Percentiles rank a stretch among this genome's conserved stretches.
Evolutionary conservation across 2,329 filamentous ascomycete genomes (phyloP).

Genomic region (Pestalotiopsis sp.): DNA sequence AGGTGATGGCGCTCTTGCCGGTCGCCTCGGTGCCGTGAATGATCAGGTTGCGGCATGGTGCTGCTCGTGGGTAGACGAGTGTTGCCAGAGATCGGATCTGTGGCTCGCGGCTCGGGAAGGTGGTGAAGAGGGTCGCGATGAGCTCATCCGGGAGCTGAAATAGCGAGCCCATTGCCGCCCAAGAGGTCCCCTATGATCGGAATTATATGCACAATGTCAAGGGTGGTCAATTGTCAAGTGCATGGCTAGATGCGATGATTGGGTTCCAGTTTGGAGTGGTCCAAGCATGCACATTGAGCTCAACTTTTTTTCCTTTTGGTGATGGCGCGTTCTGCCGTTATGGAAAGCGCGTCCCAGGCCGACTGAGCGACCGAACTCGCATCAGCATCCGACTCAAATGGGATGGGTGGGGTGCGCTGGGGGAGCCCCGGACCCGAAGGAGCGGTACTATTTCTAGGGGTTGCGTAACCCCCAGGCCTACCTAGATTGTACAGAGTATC

Average conservation of each 20-base stretch:
- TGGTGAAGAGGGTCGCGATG: conserved; percentile 45
- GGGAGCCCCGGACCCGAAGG: background rate
- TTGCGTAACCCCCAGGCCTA: background rate
- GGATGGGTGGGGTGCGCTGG: background rate
- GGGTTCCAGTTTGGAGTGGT: background rate
- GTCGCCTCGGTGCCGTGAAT: conserved; percentile 85
- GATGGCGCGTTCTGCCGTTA: background rate
- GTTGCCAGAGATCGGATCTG: conserved; percentile 63
- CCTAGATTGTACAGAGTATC: background rate
- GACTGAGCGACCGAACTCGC: background rate
- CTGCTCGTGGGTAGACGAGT: conserved; percentile 64
- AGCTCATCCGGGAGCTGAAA: conserved; percentile 58
- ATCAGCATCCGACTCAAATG: background rate
- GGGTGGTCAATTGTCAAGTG: background rate
- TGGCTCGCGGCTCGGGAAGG: conserved; percentile 59
- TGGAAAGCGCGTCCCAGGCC: background rate
- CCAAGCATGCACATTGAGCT: background rate
- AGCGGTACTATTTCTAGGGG: background rate
- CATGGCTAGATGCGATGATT: background rate
- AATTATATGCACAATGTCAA: background rate
- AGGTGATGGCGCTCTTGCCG: conserved; percentile 77
- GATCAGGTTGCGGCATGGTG: conserved; percentile 74
- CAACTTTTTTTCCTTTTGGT: background rate
- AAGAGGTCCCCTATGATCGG: background rate
- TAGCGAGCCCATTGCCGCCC: conserved; percentile 37